These are phyloP conservation scores for Avena eriantha DNA, from an alignment of 176 grass and related monocot species.

Conservation along the genomic window DNA sequence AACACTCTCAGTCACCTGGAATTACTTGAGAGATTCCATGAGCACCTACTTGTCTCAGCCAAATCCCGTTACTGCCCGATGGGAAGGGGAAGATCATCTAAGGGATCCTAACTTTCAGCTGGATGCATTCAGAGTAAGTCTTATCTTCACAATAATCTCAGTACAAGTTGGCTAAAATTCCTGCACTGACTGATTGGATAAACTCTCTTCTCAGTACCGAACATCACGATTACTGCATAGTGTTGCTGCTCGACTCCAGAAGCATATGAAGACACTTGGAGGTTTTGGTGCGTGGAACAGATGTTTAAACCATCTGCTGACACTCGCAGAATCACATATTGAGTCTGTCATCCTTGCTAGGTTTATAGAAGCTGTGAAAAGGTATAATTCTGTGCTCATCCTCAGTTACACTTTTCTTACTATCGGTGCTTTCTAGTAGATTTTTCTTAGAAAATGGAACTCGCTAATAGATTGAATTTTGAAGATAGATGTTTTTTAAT, in stretches of 20 bases:
- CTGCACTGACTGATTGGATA: constrained; percentile 14
- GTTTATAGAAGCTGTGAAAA: constrained; percentile 89
- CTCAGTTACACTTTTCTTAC: constrained; percentile 5
- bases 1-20: constrained; percentile 90
- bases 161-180: constrained; percentile 19
- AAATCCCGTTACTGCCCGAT: constrained; percentile 91
- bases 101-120: constrained; percentile 95
- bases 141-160: not conserved
- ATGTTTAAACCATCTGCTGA: constrained; percentile 97
- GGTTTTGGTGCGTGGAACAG: constrained; percentile 99
- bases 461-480: not conserved
- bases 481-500: not conserved
- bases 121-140: constrained; percentile 91
- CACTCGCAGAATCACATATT: constrained; percentile 89
- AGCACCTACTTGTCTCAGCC: constrained; percentile 83
- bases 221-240: constrained; percentile 94
- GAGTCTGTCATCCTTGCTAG: constrained; percentile 90
- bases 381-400: constrained; percentile 45
- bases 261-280: constrained; percentile 85
- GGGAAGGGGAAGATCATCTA: constrained; percentile 96
- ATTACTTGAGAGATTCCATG: constrained; percentile 98
- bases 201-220: constrained; percentile 68
- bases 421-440: constrained; percentile 14
- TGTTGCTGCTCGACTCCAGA: constrained; percentile 81
- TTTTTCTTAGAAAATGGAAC: not conserved